Conservation (phyloP, 2,329 filamentous ascomycete genomes). For the Hypoxylon rubiginosum region DNA sequence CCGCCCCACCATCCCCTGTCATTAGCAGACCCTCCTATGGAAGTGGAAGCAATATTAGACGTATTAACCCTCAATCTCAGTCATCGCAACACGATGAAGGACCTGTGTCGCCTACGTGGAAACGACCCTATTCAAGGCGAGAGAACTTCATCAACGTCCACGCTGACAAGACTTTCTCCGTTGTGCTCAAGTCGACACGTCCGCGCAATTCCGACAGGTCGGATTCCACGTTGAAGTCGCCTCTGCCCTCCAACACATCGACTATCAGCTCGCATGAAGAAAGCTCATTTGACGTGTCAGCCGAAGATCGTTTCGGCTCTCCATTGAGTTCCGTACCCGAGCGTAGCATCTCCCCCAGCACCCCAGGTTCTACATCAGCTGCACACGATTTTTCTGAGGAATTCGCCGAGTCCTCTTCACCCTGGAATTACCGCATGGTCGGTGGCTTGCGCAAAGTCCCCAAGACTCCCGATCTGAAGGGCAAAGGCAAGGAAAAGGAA, state of each 20-base stretch:
- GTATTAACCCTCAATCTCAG: conserved; percentile 55
- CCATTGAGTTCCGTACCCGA: conserved; percentile 64
- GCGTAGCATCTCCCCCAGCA: conserved; percentile 56
- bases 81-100: conserved; percentile 44
- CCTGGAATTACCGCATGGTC: conserved; percentile 68
- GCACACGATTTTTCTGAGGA: conserved; percentile 55
- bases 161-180: conserved; percentile 70
- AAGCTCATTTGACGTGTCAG: conserved; percentile 62
- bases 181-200: conserved; percentile 55
- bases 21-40: conserved; percentile 56
- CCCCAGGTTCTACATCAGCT: conserved; percentile 53
- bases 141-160: conserved; percentile 65
- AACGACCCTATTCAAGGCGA: conserved; percentile 56
- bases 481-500: conserved; percentile 58
- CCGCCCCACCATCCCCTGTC: conserved; percentile 55
- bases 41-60: conserved; percentile 56
- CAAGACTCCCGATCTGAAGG: conserved; percentile 56
- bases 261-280: conserved; percentile 65
- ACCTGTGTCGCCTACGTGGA: conserved; percentile 42
- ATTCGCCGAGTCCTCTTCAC: conserved; percentile 52
- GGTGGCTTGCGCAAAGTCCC: conserved; percentile 69
- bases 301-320: conserved; percentile 61
- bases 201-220: conserved; percentile 46
- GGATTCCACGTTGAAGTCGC: conserved; percentile 57
- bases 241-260: conserved; percentile 59